Base-by-base conservation (phyloP, 768 basidiomycete genomes). In the Artomyces pyxidatus region DNA sequence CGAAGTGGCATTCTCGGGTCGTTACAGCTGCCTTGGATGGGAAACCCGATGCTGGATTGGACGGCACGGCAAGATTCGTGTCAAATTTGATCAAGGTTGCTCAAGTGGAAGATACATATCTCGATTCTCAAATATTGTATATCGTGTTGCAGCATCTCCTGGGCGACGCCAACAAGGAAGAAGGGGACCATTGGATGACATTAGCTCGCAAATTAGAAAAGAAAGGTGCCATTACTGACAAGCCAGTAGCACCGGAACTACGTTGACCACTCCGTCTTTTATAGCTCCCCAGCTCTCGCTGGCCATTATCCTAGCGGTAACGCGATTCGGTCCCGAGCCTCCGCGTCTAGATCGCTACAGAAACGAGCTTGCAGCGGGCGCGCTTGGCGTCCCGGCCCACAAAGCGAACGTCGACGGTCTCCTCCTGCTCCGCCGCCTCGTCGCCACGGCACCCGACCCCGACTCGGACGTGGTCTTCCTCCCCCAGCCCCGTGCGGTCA, bases 341-440 rank as follows among this genome's bases (percentile, higher is more conserved):
- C 76, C 75, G 0, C 77, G 78, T 17, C 72, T 95, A 21, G 84
- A 88, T 56, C 75, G 89, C 17, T 87, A 85, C 59, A 78, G 93
- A 17, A 96, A 94, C 62, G 92, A 96, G 64, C 73, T 94, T 9
- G 94, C 95, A 0, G 85, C 89, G n/a, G 74, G 73, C 17, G 63
- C 93, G 4, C 68, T 87, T 0, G 86, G 85, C 21, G 71, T 96
- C 12, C 74, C 75, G 1, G 61, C 84, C 0, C 57, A 65, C 5
- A 77, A 80, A 38, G 82, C 81, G n/a, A 80, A 83, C 52, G 74
- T 73, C 0, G 76, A 80, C 9, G 94, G 92, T 1, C 68, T 95
- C 4, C 62, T 78, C 22, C 63, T 78, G 1, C 73, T 97, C 7
- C 77, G 85, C 9, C 74, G 81, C 22, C 73, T 97, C 16, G 73